These are phyloP conservation scores for Anastatica hierochuntica DNA, from an alignment of 345 rosid species.

Conservation along the genomic window DNA sequence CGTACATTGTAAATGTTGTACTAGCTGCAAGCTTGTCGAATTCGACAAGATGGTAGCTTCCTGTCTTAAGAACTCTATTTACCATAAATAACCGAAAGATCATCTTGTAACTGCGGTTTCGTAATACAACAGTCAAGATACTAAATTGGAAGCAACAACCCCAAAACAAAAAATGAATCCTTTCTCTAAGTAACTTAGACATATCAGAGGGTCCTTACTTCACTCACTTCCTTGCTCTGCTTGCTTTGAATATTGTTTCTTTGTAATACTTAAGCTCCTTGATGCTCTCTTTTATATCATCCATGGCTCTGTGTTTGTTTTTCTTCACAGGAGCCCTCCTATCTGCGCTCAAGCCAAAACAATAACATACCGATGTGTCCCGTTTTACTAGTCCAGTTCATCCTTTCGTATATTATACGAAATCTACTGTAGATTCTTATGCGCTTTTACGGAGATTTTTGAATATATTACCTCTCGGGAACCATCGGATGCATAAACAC, in stretches of 20 bases:
- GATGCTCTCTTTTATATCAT: conserved; percentile 85
- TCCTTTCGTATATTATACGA: not conserved
- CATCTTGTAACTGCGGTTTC: not conserved
- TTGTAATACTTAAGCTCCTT: conserved; percentile 67
- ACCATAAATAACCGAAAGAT: too few relatives aligned
- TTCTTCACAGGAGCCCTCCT: conserved; percentile 57
- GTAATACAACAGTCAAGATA: not conserved
- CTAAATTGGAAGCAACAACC: not conserved
- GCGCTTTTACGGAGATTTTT: not conserved
- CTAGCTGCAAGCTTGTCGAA: too few relatives aligned
- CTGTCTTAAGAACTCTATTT: too few relatives aligned
- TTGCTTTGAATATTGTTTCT: conserved; percentile 50
- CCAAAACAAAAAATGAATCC: not conserved
- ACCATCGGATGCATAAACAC: conserved; percentile 72
- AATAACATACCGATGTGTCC: not conserved
- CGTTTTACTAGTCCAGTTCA: not conserved
- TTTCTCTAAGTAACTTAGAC: not conserved
- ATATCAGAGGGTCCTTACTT: not conserved
- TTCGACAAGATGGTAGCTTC: too few relatives aligned
- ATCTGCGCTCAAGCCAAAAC: conserved; percentile 39
- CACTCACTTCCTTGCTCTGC: conserved; percentile 34
- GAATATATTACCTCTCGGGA: conserved; percentile 44
- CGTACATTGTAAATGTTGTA: too few relatives aligned
- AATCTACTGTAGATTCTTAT: not conserved
- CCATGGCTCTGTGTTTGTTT: conserved; percentile 74